Evolutionary conservation across 2,329 filamentous ascomycete species (phyloP).

Genomic region (Tetracladium maxilliforme): DNA sequence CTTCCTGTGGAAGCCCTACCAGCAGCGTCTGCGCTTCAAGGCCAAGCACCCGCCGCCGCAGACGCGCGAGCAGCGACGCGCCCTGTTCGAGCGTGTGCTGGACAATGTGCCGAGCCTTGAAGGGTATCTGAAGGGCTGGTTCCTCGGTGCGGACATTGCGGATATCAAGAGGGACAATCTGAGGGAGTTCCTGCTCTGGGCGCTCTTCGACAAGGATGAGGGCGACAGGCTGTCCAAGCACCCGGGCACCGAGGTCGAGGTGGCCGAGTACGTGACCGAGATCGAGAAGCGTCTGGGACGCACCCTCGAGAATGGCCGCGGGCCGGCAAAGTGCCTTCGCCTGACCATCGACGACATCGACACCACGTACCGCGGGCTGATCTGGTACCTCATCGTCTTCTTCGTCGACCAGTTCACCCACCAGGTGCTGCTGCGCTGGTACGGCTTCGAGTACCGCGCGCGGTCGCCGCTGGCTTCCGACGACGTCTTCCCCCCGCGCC

Average conservation of each 20-base stretch:
- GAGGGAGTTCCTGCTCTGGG: constrained; percentile 45
- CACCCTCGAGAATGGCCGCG: constrained; percentile 32
- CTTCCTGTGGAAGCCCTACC: constrained; percentile 34
- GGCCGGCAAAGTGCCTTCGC: constrained; percentile 34
- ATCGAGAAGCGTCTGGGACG: constrained; percentile 34
- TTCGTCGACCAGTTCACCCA: constrained; percentile 18
- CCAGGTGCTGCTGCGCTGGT: constrained; percentile 17
- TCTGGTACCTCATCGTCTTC: constrained; percentile 37
- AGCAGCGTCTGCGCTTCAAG: constrained; percentile 30
- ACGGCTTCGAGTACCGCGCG: constrained; percentile 33
- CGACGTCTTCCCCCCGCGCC: constrained; percentile 37
- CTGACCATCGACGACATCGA: constrained; percentile 42
- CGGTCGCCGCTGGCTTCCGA: constrained; percentile 23
- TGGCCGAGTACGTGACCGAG: constrained; percentile 35
- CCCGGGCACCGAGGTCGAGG: constrained; percentile 16
- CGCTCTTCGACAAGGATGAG: constrained; percentile 35
- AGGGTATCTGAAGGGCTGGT: constrained; percentile 41
- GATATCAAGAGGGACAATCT: constrained; percentile 44
- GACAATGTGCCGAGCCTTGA: constrained; percentile 34
- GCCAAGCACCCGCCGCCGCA: constrained; percentile 31
- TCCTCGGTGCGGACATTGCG: constrained; percentile 30
- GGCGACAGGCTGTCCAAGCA: constrained; percentile 1
- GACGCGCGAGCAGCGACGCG: constrained; percentile 26
- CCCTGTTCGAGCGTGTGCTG: constrained; percentile 34
- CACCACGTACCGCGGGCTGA: constrained; percentile 38